Conservation (phyloP, 139 green algal species). For the Microglena sp. region DNA sequence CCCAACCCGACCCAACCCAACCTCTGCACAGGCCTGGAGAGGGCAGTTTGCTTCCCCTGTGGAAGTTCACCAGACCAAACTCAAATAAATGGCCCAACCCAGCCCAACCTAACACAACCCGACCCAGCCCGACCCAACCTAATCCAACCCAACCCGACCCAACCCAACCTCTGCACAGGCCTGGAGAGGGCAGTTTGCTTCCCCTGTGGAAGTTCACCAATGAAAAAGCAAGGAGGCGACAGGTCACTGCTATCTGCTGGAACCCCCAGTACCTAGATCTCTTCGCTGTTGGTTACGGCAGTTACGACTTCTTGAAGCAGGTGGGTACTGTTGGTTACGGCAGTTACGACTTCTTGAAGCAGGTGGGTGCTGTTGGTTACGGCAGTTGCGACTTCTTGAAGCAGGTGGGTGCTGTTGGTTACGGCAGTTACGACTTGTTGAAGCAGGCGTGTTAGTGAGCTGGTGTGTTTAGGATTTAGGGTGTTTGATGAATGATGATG, state of each 20-base stretch:
- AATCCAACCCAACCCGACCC: no score
- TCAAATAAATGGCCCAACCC: no score
- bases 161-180: no score
- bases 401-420: slow-evolving; percentile 64
- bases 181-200: slow-evolving; percentile 76
- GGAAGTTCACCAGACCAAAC: no score
- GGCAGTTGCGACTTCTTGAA: slow-evolving; percentile 80
- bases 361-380: slow-evolving; percentile 68
- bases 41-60: no score
- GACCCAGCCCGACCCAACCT: no score
- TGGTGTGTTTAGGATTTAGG: no score
- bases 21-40: no score
- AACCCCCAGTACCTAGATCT: slow-evolving; percentile 67
- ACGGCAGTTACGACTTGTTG: slow-evolving; percentile 82
- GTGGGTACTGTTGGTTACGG: slow-evolving; percentile 82
- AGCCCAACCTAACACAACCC: no score
- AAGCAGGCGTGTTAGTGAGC: slow-evolving; percentile 47
- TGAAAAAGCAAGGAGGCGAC: slow-evolving; percentile 29
- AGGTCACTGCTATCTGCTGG: slow-evolving; percentile 75
- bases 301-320: slow-evolving; percentile 75
- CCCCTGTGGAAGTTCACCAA: slow-evolving; percentile 82
- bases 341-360: slow-evolving; percentile 75
- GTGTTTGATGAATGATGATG: no score
- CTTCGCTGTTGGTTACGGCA: slow-evolving; percentile 83
- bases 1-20: no score